Evolutionary conservation across 805 yeast genomes (phyloP).

Genomic region (Cyberlindnera sargentensis): DNA sequence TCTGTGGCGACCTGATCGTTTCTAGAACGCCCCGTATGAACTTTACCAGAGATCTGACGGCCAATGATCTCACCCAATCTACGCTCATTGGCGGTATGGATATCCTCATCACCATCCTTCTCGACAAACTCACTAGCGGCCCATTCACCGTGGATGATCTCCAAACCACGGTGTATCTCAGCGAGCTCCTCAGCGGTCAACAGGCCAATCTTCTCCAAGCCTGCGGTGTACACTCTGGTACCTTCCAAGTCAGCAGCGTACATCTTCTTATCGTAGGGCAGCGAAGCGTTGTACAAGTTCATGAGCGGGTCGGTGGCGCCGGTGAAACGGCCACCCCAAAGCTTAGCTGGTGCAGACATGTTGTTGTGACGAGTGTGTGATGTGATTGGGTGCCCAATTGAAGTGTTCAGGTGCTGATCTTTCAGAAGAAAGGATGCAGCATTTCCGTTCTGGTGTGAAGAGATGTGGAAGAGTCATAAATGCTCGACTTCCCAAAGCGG

Average conservation of each 20-base stretch:
- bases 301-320: conserved; percentile 95
- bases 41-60: conserved; percentile 89
- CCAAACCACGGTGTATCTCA: conserved; percentile 82
- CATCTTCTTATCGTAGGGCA: conserved; percentile 95
- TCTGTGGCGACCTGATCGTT: conserved; percentile 99
- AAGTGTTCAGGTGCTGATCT: neutral
- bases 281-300: conserved; percentile 94
- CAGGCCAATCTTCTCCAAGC: conserved; percentile 72
- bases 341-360: conserved; percentile 38
- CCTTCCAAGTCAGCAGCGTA: conserved; percentile 91
- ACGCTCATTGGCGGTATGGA: conserved; percentile 98
- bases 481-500: too few relatives aligned
- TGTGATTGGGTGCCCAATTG: neutral
- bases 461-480: too few relatives aligned
- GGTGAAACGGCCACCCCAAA: conserved; percentile 99
- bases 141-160: conserved; percentile 76
- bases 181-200: conserved; percentile 64
- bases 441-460: too few relatives aligned
- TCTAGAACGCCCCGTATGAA: conserved; percentile 98
- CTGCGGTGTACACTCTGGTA: conserved; percentile 87
- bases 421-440: too few relatives aligned
- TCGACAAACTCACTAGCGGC: conserved; percentile 55
- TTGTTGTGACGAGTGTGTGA: neutral
- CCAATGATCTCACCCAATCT: conserved; percentile 96
- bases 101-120: conserved; percentile 91